Percentiles rank a stretch among this genome's conserved stretches.
These are phyloP conservation scores for Pulveroboletus sp. DNA, from an alignment of 768 basidiomycete species.

Conservation along the genomic window DNA sequence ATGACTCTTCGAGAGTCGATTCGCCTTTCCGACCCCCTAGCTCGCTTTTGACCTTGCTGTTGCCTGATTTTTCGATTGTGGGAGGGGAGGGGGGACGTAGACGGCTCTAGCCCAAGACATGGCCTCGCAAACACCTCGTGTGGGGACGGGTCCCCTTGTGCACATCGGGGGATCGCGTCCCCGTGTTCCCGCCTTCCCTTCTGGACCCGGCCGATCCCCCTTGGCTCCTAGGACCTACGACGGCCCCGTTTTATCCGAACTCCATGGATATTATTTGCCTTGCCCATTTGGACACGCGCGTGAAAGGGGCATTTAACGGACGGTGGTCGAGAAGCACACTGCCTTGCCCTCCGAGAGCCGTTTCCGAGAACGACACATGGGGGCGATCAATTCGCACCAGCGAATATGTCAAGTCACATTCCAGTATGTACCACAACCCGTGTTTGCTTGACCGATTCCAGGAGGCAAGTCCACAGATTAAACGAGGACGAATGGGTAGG, in stretches of 20 bases:
- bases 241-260: no score
- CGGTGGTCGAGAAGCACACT: conserved; percentile 4
- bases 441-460: no score
- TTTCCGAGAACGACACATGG: neutral
- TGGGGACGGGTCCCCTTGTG: neutral
- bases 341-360: neutral
- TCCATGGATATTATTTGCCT: neutral
- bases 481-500: neutral
- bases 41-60: no score
- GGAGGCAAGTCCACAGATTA: neutral
- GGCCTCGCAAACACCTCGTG: conserved; percentile 24
- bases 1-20: no score
- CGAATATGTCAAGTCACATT: conserved; percentile 2
- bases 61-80: no score
- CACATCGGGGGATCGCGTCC: conserved; percentile 1
- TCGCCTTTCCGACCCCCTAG: no score
- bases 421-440: no score
- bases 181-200: neutral
- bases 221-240: no score
- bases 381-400: conserved; percentile 3
- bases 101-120: conserved; percentile 6
- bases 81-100: neutral
- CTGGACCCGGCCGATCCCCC: no score
- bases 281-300: neutral
- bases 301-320: no score